These are phyloP conservation scores for Prunus mira DNA, from an alignment of 306 rosid genomes.

Conservation along the genomic window DNA sequence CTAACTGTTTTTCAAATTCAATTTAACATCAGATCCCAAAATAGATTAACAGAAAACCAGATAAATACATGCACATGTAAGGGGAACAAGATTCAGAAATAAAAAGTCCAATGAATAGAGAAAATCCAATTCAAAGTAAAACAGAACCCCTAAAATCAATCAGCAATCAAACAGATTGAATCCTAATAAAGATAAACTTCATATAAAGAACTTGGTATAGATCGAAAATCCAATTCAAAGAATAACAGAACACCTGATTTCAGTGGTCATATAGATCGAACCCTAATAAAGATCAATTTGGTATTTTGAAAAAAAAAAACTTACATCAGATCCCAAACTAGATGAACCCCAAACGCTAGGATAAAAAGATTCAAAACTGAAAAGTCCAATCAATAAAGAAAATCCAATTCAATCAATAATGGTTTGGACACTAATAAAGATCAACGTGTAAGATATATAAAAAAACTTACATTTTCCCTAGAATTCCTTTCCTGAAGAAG, in stretches of 20 bases:
- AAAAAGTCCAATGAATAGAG: background rate
- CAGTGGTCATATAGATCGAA: background rate
- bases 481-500: constrained; percentile 29
- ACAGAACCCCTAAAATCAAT: no score
- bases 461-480: constrained; percentile 25
- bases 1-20: background rate
- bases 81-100: background rate
- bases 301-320: no score
- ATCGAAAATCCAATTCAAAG: background rate
- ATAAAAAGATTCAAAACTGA: no score
- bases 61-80: background rate
- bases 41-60: background rate
- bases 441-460: background rate
- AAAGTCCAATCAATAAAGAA: background rate
- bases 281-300: background rate
- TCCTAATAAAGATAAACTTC: no score
- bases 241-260: background rate
- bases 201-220: no score
- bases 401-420: background rate
- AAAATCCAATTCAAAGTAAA: no score
- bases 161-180: no score
- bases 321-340: background rate
- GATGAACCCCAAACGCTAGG: background rate
- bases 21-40: background rate
- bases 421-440: background rate